Conservation (phyloP, 2,329 filamentous ascomycete genomes). For the Botrytis fragariae region DNA sequence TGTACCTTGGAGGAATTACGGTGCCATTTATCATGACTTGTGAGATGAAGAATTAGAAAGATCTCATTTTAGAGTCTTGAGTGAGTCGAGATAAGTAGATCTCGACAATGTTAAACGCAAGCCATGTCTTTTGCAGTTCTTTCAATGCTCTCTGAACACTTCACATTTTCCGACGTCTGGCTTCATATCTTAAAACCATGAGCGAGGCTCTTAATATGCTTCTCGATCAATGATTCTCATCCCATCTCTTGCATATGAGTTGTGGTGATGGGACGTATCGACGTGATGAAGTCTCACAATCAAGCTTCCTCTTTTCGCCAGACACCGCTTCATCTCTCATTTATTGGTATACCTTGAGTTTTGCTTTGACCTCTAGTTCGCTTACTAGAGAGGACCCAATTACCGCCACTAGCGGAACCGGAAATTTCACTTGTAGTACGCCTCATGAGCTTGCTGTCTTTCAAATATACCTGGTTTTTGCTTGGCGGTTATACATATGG, state of each 20-base stretch:
- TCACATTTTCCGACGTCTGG: no score
- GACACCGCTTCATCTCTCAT: no score
- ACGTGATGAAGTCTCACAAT: background rate
- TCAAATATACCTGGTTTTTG: background rate
- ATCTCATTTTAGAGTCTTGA: background rate
- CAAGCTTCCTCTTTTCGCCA: background rate
- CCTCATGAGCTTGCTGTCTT: background rate
- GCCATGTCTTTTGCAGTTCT: background rate
- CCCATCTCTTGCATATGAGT: background rate
- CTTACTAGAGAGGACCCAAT: background rate
- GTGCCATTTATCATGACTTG: conserved; percentile 11
- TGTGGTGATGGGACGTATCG: background rate
- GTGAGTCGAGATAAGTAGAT: background rate
- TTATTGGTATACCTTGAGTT: background rate
- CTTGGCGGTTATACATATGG: no score
- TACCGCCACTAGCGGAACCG: rapidly evolving
- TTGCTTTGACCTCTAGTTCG: background rate
- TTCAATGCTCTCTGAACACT: background rate
- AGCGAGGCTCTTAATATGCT: background rate
- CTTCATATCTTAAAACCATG: no score
- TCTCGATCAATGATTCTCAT: background rate
- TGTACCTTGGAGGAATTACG: conserved; percentile 11
- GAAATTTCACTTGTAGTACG: rapidly evolving
- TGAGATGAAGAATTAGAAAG: background rate
- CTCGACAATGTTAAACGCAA: background rate